A percentile compares a stretch with the other conserved stretches of the same genome.
phyloP scores from a whole-genome alignment of 2,329 filamentous ascomycete species.

The Cladorrhinum sp. region DNA sequence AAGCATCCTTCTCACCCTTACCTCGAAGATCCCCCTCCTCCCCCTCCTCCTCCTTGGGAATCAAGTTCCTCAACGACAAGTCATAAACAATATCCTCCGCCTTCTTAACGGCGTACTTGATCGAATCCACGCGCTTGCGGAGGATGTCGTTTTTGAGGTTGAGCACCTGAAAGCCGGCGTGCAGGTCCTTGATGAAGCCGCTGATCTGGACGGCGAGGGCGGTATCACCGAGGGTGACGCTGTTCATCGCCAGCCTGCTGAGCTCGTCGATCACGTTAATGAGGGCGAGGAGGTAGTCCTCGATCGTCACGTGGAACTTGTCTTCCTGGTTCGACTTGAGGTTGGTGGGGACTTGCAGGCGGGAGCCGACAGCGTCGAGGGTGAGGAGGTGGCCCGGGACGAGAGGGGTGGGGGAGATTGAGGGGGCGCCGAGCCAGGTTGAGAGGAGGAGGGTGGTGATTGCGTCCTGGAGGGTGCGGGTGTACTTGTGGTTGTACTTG shows the following conservation, averaged over 20 bases:
- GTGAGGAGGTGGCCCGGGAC: slow-evolving; percentile 3
- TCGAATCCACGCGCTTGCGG: slow-evolving; percentile 80
- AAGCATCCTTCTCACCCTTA: background rate
- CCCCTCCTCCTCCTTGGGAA: slow-evolving; percentile 48
- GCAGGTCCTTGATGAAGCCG: slow-evolving; percentile 89
- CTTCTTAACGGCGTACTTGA: slow-evolving; percentile 98
- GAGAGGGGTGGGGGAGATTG: background rate
- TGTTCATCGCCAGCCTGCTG: slow-evolving; percentile 85
- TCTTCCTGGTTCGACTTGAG: slow-evolving; percentile 70
- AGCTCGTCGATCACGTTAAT: slow-evolving; percentile 89
- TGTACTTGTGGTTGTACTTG: slow-evolving; percentile 91
- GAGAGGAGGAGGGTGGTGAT: slow-evolving; percentile 54
- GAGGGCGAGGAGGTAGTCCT: slow-evolving; percentile 90
- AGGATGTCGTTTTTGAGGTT: slow-evolving; percentile 96
- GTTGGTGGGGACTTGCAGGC: slow-evolving; percentile 73
- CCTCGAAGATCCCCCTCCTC: background rate
- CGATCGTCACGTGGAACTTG: slow-evolving; percentile 91
- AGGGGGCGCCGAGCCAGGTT: slow-evolving; percentile 66
- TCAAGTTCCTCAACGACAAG: slow-evolving; percentile 77
- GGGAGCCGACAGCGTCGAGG: background rate
- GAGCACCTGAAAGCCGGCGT: slow-evolving; percentile 92
- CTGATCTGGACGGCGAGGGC: slow-evolving; percentile 82
- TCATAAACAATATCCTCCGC: slow-evolving; percentile 98
- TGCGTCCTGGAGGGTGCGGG: slow-evolving; percentile 77
- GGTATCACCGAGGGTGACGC: slow-evolving; percentile 88